Conservation (phyloP, 306 rosid genomes). For the Sechiopsis laciniata region DNA sequence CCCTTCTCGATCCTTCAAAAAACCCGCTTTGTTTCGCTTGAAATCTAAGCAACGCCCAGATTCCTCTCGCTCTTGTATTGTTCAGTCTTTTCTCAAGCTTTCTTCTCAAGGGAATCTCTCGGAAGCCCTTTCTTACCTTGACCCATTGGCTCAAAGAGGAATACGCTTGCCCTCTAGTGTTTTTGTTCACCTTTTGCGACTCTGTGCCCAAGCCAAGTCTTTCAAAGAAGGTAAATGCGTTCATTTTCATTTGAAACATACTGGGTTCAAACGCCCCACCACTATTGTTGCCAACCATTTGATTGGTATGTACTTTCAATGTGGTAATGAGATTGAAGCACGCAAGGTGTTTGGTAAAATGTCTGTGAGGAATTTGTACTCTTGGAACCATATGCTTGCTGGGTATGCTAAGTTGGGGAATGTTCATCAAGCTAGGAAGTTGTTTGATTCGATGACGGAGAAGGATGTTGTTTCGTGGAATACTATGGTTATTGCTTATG, state of each 20-base stretch:
- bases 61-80: slow-evolving; percentile 45
- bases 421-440: slow-evolving; percentile 44
- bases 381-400: slow-evolving; percentile 82
- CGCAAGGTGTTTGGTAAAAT: slow-evolving; percentile 75
- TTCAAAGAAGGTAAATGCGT: slow-evolving; percentile 50
- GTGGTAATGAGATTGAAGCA: slow-evolving; percentile 50
- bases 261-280: slow-evolving; percentile 58
- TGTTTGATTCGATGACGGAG: slow-evolving; percentile 55
- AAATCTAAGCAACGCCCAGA: slow-evolving; percentile 26
- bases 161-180: slow-evolving; percentile 57
- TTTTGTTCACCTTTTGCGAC: slow-evolving; percentile 53
- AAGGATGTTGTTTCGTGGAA: slow-evolving; percentile 37
- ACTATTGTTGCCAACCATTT: slow-evolving; percentile 57
- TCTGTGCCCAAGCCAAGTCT: slow-evolving; percentile 42
- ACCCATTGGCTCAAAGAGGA: slow-evolving; percentile 47
- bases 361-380: slow-evolving; percentile 59
- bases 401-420: slow-evolving; percentile 68
- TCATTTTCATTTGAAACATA: slow-evolving; percentile 63
- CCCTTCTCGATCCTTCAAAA: slow-evolving; percentile 29
- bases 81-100: slow-evolving; percentile 38
- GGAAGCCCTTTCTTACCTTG: slow-evolving; percentile 62
- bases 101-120: slow-evolving; percentile 40
- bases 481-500: slow-evolving; percentile 49
- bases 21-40: slow-evolving; percentile 6
- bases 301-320: slow-evolving; percentile 52